Base-by-base conservation (phyloP, 2,329 filamentous ascomycete genomes). In the Paraphoma sp. region DNA sequence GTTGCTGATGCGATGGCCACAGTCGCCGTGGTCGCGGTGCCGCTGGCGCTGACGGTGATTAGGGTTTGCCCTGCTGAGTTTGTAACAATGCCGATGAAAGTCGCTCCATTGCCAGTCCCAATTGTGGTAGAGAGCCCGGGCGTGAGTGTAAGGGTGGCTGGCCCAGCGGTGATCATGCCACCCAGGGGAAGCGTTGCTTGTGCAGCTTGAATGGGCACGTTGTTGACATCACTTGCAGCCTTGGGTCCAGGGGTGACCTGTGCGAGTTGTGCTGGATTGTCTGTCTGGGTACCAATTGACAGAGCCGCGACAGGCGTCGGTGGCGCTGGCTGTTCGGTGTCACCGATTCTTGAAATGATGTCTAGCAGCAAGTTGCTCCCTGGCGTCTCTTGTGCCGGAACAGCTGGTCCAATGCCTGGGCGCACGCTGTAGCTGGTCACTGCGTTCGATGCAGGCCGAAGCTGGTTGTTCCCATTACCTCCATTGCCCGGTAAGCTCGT, bases 101-200 rank as follows among this genome's bases (percentile, higher is more conserved):
- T 73, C 1, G 63, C 57, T 12, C 57, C 45, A 18, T 59, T 44
- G 12, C 64, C 67, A 4, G 55, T 54, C 11, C 68, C 67, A 9
- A 75, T 33, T 4, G 57, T 63, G 7, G 68, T 72, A 0, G 70
- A 70, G 3, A 74, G 56, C 23, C 71, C 71, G 23, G 63, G 65
- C 5, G 69, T 67, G 12, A 74, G 64, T 2, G 66, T 69, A 4
- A 74, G 41, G 3, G 49, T 63, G 16, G 57, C 51, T 18, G 62
- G 43, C 6, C 62, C 69, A 9, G 70, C 48, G 1, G 64, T 68
- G 41, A 72, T 56, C 6, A 41, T 23, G 6, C 48, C 45, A 31
- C 55, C 57, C 7, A 54, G 36, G 11, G 52, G 38, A 18, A 63
- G 12, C 17, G 60, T 48, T 5, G 43, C 36, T 17, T 54, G 46